Percentiles rank a stretch among this genome's conserved stretches.
Conservation (phyloP, 306 rosid species). For the Vachellia pachyceras region DNA sequence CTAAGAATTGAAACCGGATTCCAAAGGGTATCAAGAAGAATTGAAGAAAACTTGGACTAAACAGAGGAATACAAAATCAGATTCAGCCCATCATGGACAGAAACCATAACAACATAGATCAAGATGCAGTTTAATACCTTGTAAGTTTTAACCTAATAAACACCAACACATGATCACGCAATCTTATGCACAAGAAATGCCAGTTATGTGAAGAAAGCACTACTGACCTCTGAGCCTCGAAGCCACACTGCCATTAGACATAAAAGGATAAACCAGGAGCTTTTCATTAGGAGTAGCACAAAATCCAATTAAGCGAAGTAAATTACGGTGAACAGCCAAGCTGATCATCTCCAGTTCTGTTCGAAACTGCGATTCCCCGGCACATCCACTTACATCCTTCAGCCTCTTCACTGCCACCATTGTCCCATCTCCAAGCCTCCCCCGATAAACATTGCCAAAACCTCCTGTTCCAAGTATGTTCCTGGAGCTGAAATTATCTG, state of each 20-base stretch:
- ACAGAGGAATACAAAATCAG: background rate
- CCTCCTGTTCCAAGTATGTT: constrained; percentile 97
- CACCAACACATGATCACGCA: background rate
- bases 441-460: constrained; percentile 90
- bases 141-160: background rate
- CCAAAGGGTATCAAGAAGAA: background rate
- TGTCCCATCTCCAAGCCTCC: constrained; percentile 82
- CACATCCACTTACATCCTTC: constrained; percentile 80
- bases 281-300: constrained; percentile 80
- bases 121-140: background rate
- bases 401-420: constrained; percentile 95
- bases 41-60: background rate
- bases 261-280: constrained; percentile 91
- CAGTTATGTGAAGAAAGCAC: constrained; percentile 3
- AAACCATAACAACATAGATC: background rate
- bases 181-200: background rate
- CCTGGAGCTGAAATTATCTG: constrained; percentile 76
- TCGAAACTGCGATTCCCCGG: constrained; percentile 88
- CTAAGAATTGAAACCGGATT: background rate
- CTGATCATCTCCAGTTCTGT: constrained; percentile 98
- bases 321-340: constrained; percentile 90
- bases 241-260: constrained; percentile 97
- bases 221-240: constrained; percentile 85
- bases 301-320: constrained; percentile 84
- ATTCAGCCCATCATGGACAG: background rate